phyloP scores from a whole-genome alignment of 371 early-diverging fungal species.

The Lichtheimia ornata region DNA sequence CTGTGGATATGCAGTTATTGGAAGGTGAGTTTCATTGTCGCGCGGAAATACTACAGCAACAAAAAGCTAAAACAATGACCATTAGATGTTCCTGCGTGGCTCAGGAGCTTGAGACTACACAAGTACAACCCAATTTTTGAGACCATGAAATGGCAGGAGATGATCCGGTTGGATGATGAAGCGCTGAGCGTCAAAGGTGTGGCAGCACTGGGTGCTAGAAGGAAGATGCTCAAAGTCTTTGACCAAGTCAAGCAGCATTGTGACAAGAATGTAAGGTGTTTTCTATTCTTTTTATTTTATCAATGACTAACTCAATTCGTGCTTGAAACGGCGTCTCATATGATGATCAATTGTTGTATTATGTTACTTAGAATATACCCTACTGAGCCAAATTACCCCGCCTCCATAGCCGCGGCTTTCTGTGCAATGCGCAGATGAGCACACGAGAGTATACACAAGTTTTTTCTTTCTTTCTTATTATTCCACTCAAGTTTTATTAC shows the following conservation, averaged over 20 bases:
- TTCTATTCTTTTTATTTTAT: not conserved
- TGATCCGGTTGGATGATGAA: constrained; percentile 81
- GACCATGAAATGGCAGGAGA: constrained; percentile 81
- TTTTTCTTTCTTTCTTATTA: too few species aligned
- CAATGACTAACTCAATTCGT: not conserved
- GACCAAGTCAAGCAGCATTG: constrained; percentile 72
- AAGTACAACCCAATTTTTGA: constrained; percentile 88
- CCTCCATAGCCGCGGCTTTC: too few species aligned
- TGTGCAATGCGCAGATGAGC: too few species aligned
- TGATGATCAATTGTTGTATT: not conserved
- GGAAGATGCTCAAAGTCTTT: constrained; percentile 95
- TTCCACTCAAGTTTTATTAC: too few species aligned
- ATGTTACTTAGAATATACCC: not conserved
- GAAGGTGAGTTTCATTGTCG: constrained; percentile 52
- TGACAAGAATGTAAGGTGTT: constrained; percentile 32
- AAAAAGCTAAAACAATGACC: not conserved
- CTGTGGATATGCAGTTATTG: constrained; percentile 73
- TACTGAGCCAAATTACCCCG: not conserved
- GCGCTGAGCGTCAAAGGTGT: constrained; percentile 84
- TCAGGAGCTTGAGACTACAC: constrained; percentile 85
- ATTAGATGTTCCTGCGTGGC: constrained; percentile 92
- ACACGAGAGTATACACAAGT: too few species aligned
- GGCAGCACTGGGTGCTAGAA: constrained; percentile 89
- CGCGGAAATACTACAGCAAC: not conserved
- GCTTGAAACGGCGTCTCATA: not conserved